Evolutionary conservation across 2,329 filamentous ascomycete species (phyloP).

Genomic region (Epicoccum nigrum): DNA sequence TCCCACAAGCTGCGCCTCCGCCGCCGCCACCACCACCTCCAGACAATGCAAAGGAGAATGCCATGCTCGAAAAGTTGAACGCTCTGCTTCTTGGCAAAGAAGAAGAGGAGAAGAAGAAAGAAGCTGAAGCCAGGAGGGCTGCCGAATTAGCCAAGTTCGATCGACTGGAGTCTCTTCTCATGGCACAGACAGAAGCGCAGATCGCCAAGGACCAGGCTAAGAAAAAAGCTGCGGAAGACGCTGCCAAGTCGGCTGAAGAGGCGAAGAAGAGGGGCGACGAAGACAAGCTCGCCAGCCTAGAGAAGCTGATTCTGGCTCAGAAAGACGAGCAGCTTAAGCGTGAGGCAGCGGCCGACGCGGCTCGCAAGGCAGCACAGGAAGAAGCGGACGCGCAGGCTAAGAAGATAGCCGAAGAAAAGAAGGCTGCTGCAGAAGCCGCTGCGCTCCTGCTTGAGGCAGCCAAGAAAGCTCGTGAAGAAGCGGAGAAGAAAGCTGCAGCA

Average conservation of each 20-base stretch:
- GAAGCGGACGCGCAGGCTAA: slow-evolving; percentile 56
- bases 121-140: slow-evolving; percentile 39
- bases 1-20: slow-evolving; percentile 25
- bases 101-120: slow-evolving; percentile 36
- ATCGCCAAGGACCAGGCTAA: slow-evolving; percentile 46
- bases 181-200: slow-evolving; percentile 44
- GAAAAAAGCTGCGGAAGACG: slow-evolving; percentile 36
- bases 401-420: slow-evolving; percentile 58
- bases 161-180: slow-evolving; percentile 45
- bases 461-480: slow-evolving; percentile 40
- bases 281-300: slow-evolving; percentile 40
- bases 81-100: slow-evolving; percentile 38
- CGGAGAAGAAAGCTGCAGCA: slow-evolving; percentile 39
- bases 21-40: slow-evolving; percentile 26
- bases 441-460: slow-evolving; percentile 38
- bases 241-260: slow-evolving; percentile 32
- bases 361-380: slow-evolving; percentile 52
- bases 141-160: slow-evolving; percentile 45
- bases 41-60: slow-evolving; percentile 37
- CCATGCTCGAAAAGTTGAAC: slow-evolving; percentile 41
- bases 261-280: slow-evolving; percentile 47
- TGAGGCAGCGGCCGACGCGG: slow-evolving; percentile 42
- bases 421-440: slow-evolving; percentile 43
- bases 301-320: slow-evolving; percentile 50
- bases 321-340: slow-evolving; percentile 49